Percentiles rank a stretch among this genome's conserved stretches.
These are phyloP conservation scores for Starmerella gropengiesseri DNA, from an alignment of 805 yeast genomes.

Conservation along the genomic window DNA sequence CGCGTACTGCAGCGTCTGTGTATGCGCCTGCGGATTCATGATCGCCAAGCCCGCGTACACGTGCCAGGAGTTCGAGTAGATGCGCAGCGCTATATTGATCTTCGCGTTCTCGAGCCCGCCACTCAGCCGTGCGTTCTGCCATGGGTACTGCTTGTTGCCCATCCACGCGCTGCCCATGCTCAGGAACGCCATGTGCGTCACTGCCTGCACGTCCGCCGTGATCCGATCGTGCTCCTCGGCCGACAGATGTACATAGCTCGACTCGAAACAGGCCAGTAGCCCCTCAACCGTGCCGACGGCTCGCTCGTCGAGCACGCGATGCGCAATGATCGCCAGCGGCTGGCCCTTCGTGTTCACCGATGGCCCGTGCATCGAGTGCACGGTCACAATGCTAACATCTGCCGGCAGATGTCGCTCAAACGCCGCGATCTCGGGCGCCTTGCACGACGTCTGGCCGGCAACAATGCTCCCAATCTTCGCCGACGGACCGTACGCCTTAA, in stretches of 20 bases:
- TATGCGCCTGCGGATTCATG: constrained; percentile 88
- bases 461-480: constrained; percentile 81
- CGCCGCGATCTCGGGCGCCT: constrained; percentile 78
- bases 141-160: constrained; percentile 70
- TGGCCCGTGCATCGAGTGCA: constrained; percentile 95
- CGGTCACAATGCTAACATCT: constrained; percentile 73
- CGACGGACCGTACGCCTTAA: constrained; percentile 64
- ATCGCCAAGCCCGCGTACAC: constrained; percentile 97
- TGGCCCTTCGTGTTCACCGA: constrained; percentile 80
- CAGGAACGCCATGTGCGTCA: constrained; percentile 92
- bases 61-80: constrained; percentile 92
- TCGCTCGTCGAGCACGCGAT: constrained; percentile 45
- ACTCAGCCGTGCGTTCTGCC: constrained; percentile 72
- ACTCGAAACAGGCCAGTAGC: constrained; percentile 60
- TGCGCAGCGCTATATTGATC: constrained; percentile 81
- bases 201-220: constrained; percentile 98
- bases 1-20: constrained; percentile 82
- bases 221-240: constrained; percentile 89
- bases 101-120: constrained; percentile 97
- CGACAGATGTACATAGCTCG: constrained; percentile 63
- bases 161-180: constrained; percentile 98
- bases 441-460: constrained; percentile 98
- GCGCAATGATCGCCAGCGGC: constrained; percentile 78
- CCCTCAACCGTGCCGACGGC: constrained; percentile 51
- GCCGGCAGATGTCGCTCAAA: constrained; percentile 64